Evolutionary conservation across 306 rosid species (phyloP).

Genomic region (Alnus rubra): DNA sequence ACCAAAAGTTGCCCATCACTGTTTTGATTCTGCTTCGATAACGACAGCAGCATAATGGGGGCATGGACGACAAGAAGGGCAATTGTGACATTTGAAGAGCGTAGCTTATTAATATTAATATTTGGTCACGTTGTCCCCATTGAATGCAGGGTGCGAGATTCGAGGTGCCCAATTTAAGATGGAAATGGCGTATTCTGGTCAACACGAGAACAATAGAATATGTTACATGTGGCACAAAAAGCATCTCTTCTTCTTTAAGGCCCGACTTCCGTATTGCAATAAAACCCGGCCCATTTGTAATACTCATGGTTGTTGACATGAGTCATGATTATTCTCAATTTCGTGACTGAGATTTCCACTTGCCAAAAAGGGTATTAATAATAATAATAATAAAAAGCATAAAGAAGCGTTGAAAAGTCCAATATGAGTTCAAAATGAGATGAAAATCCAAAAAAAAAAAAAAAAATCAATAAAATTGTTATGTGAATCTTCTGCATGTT

Average conservation of each 20-base stretch:
- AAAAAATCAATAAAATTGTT: too few species aligned
- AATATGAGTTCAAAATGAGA: too few species aligned
- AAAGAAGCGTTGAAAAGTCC: background rate
- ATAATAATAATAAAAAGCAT: background rate
- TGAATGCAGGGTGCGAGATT: constrained; percentile 27
- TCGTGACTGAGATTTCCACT: background rate
- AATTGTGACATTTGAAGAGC: background rate
- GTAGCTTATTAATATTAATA: background rate
- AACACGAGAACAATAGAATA: background rate
- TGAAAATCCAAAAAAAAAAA: too few species aligned
- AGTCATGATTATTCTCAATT: too few species aligned
- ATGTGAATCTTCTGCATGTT: too few species aligned
- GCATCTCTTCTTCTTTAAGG: too few species aligned
- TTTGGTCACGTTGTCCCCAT: constrained; percentile 15
- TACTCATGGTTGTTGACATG: background rate
- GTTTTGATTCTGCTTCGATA: constrained; percentile 4
- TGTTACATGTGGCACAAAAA: constrained; percentile 14
- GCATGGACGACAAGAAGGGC: background rate
- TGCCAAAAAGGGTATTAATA: background rate
- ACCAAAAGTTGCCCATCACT: background rate
- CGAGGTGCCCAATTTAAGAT: constrained; percentile 27
- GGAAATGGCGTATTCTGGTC: background rate
- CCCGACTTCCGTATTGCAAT: too few species aligned
- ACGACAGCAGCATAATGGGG: background rate
- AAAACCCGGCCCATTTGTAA: too few species aligned